Evolutionary conservation across 2,329 filamentous ascomycete species (phyloP).

Genomic region (Chrysoporthe deuterocubensis): DNA sequence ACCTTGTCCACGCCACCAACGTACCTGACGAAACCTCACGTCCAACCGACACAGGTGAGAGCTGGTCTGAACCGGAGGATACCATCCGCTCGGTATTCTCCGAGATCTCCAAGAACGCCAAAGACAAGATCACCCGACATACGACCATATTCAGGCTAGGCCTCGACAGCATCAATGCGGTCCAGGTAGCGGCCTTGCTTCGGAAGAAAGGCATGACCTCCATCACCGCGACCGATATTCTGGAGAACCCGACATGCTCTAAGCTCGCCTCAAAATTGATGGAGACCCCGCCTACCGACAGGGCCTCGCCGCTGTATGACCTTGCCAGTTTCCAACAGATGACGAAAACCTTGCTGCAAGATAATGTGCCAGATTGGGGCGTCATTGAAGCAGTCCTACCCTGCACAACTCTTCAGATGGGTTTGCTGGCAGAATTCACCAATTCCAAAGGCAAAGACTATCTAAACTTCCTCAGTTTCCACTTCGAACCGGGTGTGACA

Average conservation of each 20-base stretch:
- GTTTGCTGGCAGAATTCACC: slow-evolving; percentile 77
- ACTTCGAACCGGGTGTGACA: slow-evolving; percentile 47
- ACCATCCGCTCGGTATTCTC: slow-evolving; percentile 61
- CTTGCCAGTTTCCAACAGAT: slow-evolving; percentile 44
- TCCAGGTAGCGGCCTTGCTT: slow-evolving; percentile 74
- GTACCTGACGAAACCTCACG: background rate
- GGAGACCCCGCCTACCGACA: background rate
- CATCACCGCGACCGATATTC: slow-evolving; percentile 73
- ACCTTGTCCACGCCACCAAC: slow-evolving; percentile 2
- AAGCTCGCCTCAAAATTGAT: slow-evolving; percentile 38
- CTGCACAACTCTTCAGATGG: slow-evolving; percentile 78
- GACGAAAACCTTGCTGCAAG: slow-evolving; percentile 37
- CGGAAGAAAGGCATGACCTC: slow-evolving; percentile 57
- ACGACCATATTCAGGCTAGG: slow-evolving; percentile 88
- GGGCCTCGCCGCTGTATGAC: slow-evolving; percentile 40
- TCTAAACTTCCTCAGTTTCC: slow-evolving; percentile 70
- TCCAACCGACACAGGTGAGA: slow-evolving; percentile 20
- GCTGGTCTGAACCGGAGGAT: slow-evolving; percentile 57
- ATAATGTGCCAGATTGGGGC: slow-evolving; percentile 29
- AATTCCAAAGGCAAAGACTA: slow-evolving; percentile 71
- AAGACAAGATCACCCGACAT: slow-evolving; percentile 55
- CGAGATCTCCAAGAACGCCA: slow-evolving; percentile 57
- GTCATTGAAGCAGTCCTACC: slow-evolving; percentile 67
- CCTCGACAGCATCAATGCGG: slow-evolving; percentile 86
- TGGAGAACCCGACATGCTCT: slow-evolving; percentile 61